Percentiles rank a stretch among this genome's conserved stretches.
Conservation (phyloP, 257 asterid genomes). For the Nicotiana sylvestris region DNA sequence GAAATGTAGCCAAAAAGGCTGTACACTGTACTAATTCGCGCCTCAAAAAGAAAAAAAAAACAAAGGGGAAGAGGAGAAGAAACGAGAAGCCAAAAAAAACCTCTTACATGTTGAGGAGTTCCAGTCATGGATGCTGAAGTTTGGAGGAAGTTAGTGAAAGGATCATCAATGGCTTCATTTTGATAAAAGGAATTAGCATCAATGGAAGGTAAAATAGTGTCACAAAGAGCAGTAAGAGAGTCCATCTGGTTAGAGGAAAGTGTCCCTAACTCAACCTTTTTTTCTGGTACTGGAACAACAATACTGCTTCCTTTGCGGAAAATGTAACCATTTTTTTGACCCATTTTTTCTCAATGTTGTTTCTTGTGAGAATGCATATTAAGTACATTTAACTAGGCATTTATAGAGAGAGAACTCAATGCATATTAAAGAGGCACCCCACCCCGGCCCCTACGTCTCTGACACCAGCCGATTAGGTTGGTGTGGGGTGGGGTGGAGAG, state of each 20-base stretch:
- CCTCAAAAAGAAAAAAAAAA: too few species aligned
- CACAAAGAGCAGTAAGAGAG: constrained; percentile 7
- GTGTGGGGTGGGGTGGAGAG: neutral
- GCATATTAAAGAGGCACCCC: neutral
- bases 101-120: constrained; percentile 8
- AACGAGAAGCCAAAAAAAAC: too few species aligned
- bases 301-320: neutral
- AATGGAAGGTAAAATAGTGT: constrained; percentile 10
- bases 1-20: too few species aligned
- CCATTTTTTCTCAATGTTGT: neutral
- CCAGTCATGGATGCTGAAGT: constrained; percentile 14
- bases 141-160: neutral
- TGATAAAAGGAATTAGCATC: neutral
- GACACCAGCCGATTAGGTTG: neutral
- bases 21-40: too few species aligned
- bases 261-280: neutral
- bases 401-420: neutral
- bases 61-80: neutral
- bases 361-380: neutral
- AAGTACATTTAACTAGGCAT: neutral
- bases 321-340: neutral
- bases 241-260: neutral
- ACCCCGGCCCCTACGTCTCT: neutral
- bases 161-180: neutral
- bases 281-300: neutral